A percentile compares a stretch with the other conserved stretches of the same genome.
These are phyloP conservation scores for Syncephalastrum monosporum DNA, from an alignment of 371 early-diverging fungal species.

Conservation along the genomic window DNA sequence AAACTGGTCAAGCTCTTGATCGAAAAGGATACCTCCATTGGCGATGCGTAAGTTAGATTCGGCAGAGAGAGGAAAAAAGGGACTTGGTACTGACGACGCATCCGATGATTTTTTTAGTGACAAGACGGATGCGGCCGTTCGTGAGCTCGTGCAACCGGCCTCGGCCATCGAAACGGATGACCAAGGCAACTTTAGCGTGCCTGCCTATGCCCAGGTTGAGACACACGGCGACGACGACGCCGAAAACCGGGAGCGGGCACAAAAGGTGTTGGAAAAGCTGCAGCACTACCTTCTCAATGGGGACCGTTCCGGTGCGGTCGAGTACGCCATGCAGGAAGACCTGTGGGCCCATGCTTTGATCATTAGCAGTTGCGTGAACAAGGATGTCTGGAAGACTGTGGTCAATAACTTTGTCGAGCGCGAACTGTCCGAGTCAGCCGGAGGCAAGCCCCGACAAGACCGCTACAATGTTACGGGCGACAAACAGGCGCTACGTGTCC, in stretches of 20 bases:
- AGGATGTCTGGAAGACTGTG: conserved; percentile 81
- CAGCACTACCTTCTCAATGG: conserved; percentile 71
- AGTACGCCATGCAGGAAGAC: conserved; percentile 65
- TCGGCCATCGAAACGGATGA: conserved; percentile 15
- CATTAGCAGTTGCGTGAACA: conserved; percentile 83
- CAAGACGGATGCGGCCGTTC: conserved; percentile 56
- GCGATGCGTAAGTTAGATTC: conserved; percentile 57
- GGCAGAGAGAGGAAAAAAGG: background rate
- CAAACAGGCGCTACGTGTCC: conserved; percentile 64
- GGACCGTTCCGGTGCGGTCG: conserved; percentile 74
- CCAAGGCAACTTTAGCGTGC: conserved; percentile 36
- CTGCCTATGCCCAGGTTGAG: conserved; percentile 32
- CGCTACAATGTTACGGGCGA: conserved; percentile 43
- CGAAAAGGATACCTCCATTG: conserved; percentile 66
- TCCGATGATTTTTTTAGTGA: conserved; percentile 32
- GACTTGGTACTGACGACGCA: background rate
- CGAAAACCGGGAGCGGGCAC: conserved; percentile 22
- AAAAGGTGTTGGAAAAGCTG: conserved; percentile 50
- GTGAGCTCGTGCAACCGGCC: conserved; percentile 43
- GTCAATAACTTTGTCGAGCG: conserved; percentile 67
- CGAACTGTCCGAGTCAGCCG: conserved; percentile 48
- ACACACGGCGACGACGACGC: conserved; percentile 9
- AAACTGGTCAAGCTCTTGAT: conserved; percentile 58
- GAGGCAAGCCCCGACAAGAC: conserved; percentile 21
- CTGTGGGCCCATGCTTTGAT: conserved; percentile 92